Percentiles rank a stretch among this genome's conserved stretches.
Evolutionary conservation across 495 filamentous ascomycete species (phyloP).

Genomic region (Annulohypoxylon stygium): DNA sequence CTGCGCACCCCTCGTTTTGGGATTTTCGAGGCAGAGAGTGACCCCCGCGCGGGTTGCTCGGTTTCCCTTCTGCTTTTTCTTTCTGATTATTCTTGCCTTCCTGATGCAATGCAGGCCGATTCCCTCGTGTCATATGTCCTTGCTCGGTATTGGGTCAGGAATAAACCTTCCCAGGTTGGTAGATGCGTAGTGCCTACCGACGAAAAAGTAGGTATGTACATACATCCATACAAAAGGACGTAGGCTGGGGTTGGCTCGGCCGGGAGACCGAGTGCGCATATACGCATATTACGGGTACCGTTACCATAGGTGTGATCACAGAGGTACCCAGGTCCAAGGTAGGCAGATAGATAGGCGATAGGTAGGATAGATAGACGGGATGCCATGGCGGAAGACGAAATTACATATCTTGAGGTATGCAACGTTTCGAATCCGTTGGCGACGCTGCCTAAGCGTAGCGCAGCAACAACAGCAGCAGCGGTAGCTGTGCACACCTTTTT

Average conservation of each 20-base stretch:
- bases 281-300: not conserved
- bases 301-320: no score
- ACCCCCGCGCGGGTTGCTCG: constrained; percentile 28
- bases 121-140: constrained; percentile 36
- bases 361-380: not conserved
- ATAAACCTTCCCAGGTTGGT: not conserved
- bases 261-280: not conserved
- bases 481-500: no score
- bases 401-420: constrained; percentile 25
- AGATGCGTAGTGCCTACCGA: no score
- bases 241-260: not conserved
- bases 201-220: no score
- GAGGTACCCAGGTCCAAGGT: not conserved
- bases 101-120: not conserved
- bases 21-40: no score
- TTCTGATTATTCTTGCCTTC: not conserved
- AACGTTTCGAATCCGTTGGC: constrained; percentile 39
- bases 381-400: constrained; percentile 10
- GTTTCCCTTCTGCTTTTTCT: not conserved
- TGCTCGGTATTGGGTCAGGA: constrained; percentile 18
- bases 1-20: no score
- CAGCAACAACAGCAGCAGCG: not conserved
- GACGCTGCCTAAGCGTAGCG: constrained; percentile 13
- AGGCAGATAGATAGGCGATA: not conserved
- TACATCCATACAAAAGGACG: not conserved